Percentiles rank a stretch among this genome's conserved stretches.
Evolutionary conservation across 2,329 filamentous ascomycete genomes (phyloP).

Genomic region (Corniculantispora saksenae): DNA sequence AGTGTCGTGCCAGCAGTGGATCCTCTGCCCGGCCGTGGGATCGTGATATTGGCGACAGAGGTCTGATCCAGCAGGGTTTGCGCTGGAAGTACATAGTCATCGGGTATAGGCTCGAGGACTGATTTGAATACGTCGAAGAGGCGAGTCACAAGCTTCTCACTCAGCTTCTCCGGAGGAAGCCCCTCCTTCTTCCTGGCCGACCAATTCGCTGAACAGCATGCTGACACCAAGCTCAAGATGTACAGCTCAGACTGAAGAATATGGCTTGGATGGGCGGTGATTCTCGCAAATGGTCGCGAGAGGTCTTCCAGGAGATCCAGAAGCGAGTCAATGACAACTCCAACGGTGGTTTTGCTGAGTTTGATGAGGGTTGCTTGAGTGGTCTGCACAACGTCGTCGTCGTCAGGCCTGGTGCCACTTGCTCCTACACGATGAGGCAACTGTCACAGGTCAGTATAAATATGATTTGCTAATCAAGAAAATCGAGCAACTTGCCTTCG

Average conservation of each 20-base stretch:
- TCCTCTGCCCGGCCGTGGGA: slow-evolving; percentile 30
- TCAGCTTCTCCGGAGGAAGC: slow-evolving; percentile 36
- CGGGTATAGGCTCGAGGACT: slow-evolving; percentile 60
- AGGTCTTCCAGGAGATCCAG: slow-evolving; percentile 61
- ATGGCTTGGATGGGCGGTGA: slow-evolving; percentile 57
- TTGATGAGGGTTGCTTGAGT: slow-evolving; percentile 63
- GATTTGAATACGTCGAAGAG: slow-evolving; percentile 57
- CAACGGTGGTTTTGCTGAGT: slow-evolving; percentile 56
- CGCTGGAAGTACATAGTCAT: slow-evolving; percentile 57
- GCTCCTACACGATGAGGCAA: slow-evolving; percentile 65
- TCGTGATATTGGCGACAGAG: slow-evolving; percentile 38
- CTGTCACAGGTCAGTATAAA: slow-evolving; percentile 34
- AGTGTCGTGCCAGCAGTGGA: not conserved
- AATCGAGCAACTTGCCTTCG: slow-evolving; percentile 54
- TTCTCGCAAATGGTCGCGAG: slow-evolving; percentile 52
- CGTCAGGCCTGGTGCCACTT: slow-evolving; percentile 54
- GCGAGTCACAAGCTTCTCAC: slow-evolving; percentile 53
- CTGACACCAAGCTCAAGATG: slow-evolving; percentile 62
- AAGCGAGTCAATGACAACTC: slow-evolving; percentile 57
- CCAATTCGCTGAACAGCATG: slow-evolving; percentile 67
- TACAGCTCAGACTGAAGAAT: slow-evolving; percentile 66
- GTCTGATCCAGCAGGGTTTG: slow-evolving; percentile 58
- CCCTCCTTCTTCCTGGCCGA: slow-evolving; percentile 32
- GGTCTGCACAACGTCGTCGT: slow-evolving; percentile 62
- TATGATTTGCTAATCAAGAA: not conserved